Percentiles rank a stretch among this genome's conserved stretches.
Conservation (phyloP, 2,329 filamentous ascomycete species). For the Nannizziopsis arthrosporioides region DNA sequence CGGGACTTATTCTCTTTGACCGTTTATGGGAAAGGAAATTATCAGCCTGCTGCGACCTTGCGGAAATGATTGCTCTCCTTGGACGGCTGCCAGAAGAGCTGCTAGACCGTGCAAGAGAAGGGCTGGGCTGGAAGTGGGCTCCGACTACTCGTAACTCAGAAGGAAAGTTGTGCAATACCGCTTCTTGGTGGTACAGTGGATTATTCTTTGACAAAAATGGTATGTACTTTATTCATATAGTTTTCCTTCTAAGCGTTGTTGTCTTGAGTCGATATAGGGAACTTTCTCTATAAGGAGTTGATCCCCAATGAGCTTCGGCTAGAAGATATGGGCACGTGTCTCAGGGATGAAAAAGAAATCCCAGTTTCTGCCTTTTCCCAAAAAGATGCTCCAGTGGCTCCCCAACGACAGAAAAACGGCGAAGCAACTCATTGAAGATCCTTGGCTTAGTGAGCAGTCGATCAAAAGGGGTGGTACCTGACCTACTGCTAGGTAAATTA, state of each 20-base stretch:
- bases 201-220: constrained; percentile 28
- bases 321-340: constrained; percentile 18
- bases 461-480: too few species aligned
- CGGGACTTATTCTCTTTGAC: constrained; percentile 24
- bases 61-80: constrained; percentile 34
- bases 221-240: constrained; percentile 11
- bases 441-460: not conserved
- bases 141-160: not conserved
- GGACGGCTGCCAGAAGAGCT: constrained; percentile 27
- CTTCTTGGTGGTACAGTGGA: constrained; percentile 9
- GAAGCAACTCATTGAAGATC: constrained; percentile 23
- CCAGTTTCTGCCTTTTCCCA: constrained; percentile 24
- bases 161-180: constrained; percentile 6
- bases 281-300: constrained; percentile 18
- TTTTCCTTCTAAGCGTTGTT: constrained; percentile 8
- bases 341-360: constrained; percentile 23
- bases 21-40: not conserved
- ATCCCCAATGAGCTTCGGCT: constrained; percentile 18
- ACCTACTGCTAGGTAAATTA: too few species aligned
- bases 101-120: constrained; percentile 17
- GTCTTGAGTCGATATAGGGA: constrained; percentile 14
- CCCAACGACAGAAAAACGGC: constrained; percentile 28
- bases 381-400: constrained; percentile 22
- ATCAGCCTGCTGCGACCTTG: constrained; percentile 24
- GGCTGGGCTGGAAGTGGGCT: constrained; percentile 16